Evolutionary conservation across 345 rosid species (phyloP).

Genomic region (Stellera chamaejasme): DNA sequence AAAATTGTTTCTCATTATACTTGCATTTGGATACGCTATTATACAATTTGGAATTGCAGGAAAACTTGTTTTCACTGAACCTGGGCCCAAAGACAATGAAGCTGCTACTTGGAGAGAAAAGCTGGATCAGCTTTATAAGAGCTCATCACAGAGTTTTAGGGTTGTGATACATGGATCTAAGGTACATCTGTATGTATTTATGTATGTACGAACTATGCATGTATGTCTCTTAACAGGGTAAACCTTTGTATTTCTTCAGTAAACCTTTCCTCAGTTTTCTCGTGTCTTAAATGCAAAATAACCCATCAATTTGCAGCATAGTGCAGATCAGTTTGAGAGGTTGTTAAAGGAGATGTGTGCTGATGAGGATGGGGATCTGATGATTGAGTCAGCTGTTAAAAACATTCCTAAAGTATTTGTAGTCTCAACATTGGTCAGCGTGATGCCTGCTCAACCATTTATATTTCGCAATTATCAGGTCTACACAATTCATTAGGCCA

Average conservation of each 20-base stretch:
- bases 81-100: conserved; percentile 92
- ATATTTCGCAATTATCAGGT: conserved; percentile 99
- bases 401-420: conserved; percentile 88
- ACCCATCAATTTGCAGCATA: conserved; percentile 74
- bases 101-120: conserved; percentile 99
- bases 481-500: conserved; percentile 6
- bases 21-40: conserved; percentile 7
- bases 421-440: conserved; percentile 90
- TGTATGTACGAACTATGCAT: conserved; percentile 8
- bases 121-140: conserved; percentile 92
- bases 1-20: conserved; percentile 6
- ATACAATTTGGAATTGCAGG: conserved; percentile 37
- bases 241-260: no score
- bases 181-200: conserved; percentile 33
- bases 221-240: not conserved
- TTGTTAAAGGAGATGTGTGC: conserved; percentile 97
- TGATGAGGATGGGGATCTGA: conserved; percentile 86
- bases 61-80: conserved; percentile 96
- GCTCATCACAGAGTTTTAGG: conserved; percentile 98
- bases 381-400: conserved; percentile 94
- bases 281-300: conserved; percentile 18
- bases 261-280: no score
- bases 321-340: conserved; percentile 96
- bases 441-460: conserved; percentile 93
- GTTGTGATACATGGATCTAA: conserved; percentile 99